phyloP scores from a whole-genome alignment of 768 basidiomycete genomes.

The Crassisporium funariophilum region DNA sequence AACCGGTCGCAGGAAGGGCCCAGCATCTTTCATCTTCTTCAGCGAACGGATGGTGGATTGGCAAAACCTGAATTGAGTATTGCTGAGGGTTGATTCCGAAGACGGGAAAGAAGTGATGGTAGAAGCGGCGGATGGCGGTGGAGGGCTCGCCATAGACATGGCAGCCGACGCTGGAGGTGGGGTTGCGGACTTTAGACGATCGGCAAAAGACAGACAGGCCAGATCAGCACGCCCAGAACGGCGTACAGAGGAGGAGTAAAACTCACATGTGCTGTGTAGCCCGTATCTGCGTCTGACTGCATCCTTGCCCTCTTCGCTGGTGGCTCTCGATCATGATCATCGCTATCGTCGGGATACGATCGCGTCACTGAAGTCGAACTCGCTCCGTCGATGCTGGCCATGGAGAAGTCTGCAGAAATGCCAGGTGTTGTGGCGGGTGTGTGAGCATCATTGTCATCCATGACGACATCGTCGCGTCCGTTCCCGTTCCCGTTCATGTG shows the following conservation, averaged over 20 bases:
- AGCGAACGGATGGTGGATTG: slow-evolving; percentile 74
- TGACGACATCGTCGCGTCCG: slow-evolving; percentile 42
- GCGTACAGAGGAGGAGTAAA: slow-evolving; percentile 46
- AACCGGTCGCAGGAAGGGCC: slow-evolving; percentile 84
- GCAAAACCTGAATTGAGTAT: slow-evolving; percentile 79
- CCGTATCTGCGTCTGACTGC: slow-evolving; percentile 75
- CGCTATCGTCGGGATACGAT: slow-evolving; percentile 43
- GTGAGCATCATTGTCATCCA: slow-evolving; percentile 41
- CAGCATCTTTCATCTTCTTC: slow-evolving; percentile 85
- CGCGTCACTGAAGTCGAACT: slow-evolving; percentile 38
- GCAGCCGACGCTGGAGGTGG: slow-evolving; percentile 66
- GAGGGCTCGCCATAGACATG: slow-evolving; percentile 38
- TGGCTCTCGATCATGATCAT: slow-evolving; percentile 68
- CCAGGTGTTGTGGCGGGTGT: slow-evolving; percentile 43
- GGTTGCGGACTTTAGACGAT: slow-evolving; percentile 66
- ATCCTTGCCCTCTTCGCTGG: slow-evolving; percentile 82
- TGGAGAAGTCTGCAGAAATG: slow-evolving; percentile 41
- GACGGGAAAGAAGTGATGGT: slow-evolving; percentile 20
- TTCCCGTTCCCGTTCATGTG: slow-evolving; percentile 23
- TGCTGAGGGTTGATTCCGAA: slow-evolving; percentile 51
- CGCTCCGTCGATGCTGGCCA: slow-evolving; percentile 36
- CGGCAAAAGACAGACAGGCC: slow-evolving; percentile 29
- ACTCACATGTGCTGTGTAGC: slow-evolving; percentile 74
- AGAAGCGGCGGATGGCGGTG: slow-evolving; percentile 22
- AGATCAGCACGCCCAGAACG: slow-evolving; percentile 57